These are phyloP conservation scores for Phylloporus sp. DNA, from an alignment of 768 basidiomycete species.

Conservation along the genomic window DNA sequence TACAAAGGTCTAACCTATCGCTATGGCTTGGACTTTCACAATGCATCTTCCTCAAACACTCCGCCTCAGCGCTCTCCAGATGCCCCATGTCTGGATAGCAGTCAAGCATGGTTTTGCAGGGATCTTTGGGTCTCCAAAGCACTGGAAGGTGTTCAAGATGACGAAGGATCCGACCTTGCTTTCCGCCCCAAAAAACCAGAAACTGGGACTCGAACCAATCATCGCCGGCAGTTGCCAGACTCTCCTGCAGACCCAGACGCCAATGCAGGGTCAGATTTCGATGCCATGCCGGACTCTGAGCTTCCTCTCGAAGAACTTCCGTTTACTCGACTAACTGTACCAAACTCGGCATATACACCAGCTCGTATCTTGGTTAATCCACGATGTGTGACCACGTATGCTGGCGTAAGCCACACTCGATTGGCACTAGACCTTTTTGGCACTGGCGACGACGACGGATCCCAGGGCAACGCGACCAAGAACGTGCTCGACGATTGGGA, in stretches of 20 bases:
- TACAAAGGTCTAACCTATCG: constrained; percentile 88
- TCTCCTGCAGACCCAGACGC: constrained; percentile 57
- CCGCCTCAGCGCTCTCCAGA: constrained; percentile 61
- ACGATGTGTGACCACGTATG: constrained; percentile 95
- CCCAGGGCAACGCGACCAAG: constrained; percentile 45
- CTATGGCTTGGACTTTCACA: constrained; percentile 75
- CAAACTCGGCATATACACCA: constrained; percentile 83
- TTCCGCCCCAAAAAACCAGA: constrained; percentile 8
- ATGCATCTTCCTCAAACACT: constrained; percentile 60
- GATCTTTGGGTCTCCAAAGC: constrained; percentile 95
- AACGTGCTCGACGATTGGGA: constrained; percentile 95
- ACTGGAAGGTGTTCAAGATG: constrained; percentile 63
- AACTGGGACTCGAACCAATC: constrained; percentile 28
- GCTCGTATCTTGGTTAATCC: constrained; percentile 95
- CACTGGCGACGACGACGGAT: constrained; percentile 56
- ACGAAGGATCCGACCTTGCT: constrained; percentile 27
- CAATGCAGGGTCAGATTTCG: constrained; percentile 83
- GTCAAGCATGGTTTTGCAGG: constrained; percentile 96
- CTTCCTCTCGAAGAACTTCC: constrained; percentile 27
- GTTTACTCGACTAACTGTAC: constrained; percentile 52
- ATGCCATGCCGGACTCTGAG: constrained; percentile 73
- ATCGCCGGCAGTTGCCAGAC: constrained; percentile 27
- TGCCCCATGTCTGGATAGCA: constrained; percentile 89
- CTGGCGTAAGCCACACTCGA: constrained; percentile 93
- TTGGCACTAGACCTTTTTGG: constrained; percentile 95